Evolutionary conservation across 139 green algal species (phyloP), one percentile per base, ranked within the genome.

Genomic region (Coelastrella sp.): DNA sequence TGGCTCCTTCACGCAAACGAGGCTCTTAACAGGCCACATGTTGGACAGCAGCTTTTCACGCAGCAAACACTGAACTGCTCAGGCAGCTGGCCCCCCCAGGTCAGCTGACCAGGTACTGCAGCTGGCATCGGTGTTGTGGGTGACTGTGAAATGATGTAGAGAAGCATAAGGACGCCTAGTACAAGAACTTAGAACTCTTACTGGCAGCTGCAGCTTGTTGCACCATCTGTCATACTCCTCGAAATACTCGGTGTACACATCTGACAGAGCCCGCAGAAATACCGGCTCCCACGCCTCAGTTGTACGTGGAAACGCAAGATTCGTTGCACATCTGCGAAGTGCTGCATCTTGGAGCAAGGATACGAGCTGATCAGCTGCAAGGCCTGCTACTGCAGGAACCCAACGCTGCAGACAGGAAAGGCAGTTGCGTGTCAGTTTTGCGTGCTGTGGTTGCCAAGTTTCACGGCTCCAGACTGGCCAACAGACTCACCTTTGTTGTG

Each of bases 261-360:
- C 65, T 47, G n/a, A 7, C 7, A 88, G 11, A 17, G 83, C 64
- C 19, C 7, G 7, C 65, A 8, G 4, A 32, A 23, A 88, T 23
- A 13, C 58, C 73, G 59, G 65, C 47, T 77, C 17, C 83, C 68
- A 76, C 5, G 68, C 68, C 22, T 76, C 6, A 32, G 22, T 6
- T 76, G 68, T 32, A n/a, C 68, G 7, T 60, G 83, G n/a, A 16
- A 76, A 22, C 7, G 14, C 17, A 22, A 76, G 3, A 10, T 13
- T 61, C 13, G 10, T 64, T 16, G 83, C 47, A 19, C 47, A 64
- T 59, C 32, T n/a, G 7, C 83, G 64, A 17, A 22, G 8, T 22
- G 83, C 83, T 54, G 83, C 32, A 60, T 88, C 83, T 57, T 71
- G 83, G 10, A 88, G 83, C 65, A 88, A 59, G 54, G 83, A n/a